phyloP scores from a whole-genome alignment of 2,329 filamentous ascomycete species.

The Verticillium isaacii region DNA sequence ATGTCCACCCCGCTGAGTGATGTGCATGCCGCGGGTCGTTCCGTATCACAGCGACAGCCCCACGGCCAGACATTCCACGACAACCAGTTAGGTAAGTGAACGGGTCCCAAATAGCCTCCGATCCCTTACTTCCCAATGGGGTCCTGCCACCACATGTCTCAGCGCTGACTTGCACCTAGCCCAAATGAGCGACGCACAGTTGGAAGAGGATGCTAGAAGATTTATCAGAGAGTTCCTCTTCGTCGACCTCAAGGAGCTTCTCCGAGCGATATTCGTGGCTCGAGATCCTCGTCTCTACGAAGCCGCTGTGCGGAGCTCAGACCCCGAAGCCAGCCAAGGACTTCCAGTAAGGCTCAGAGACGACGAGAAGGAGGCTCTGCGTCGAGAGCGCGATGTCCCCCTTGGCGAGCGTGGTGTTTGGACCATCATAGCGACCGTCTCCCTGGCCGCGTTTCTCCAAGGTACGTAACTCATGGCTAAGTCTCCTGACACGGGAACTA shows the following conservation, averaged over 20 bases:
- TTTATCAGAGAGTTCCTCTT: slow-evolving; percentile 24
- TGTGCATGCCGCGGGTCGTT: not conserved
- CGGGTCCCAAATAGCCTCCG: no score
- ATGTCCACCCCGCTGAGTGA: not conserved
- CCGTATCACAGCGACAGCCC: slow-evolving; percentile 14
- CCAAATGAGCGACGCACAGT: slow-evolving; percentile 29
- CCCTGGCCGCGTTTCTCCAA: slow-evolving; percentile 37
- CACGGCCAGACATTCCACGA: slow-evolving; percentile 31
- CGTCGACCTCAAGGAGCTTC: slow-evolving; percentile 22
- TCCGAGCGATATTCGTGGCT: slow-evolving; percentile 34
- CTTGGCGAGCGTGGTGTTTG: slow-evolving; percentile 34
- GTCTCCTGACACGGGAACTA: not conserved
- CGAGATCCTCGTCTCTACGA: slow-evolving; percentile 34
- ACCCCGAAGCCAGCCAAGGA: slow-evolving; percentile 12
- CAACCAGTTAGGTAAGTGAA: slow-evolving; percentile 24
- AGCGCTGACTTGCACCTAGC: slow-evolving; percentile 17
- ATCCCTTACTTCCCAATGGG: not conserved
- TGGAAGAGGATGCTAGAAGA: slow-evolving; percentile 26
- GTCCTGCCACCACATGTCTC: not conserved
- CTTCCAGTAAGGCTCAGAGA: slow-evolving; percentile 25
- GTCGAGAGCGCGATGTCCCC: slow-evolving; percentile 29
- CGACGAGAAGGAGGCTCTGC: slow-evolving; percentile 31
- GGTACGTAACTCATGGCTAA: slow-evolving; percentile 9
- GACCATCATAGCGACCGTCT: slow-evolving; percentile 35
- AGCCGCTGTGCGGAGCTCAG: slow-evolving; percentile 23